Evolutionary conservation across 495 filamentous ascomycete species (phyloP), one percentile per base, ranked within the genome.

Genomic region (Daldinia concentrica): DNA sequence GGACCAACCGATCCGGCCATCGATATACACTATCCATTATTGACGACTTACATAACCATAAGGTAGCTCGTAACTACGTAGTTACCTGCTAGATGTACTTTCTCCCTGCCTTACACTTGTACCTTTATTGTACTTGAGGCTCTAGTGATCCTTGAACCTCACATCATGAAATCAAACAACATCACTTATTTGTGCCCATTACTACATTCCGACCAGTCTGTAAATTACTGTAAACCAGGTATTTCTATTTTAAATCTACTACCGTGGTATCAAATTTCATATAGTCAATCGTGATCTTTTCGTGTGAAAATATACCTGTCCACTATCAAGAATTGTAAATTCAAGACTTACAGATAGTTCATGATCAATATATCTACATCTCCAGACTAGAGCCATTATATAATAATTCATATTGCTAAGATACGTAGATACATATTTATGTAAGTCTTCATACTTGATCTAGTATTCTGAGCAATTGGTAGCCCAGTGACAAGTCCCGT

Each of bases 81-180:
- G 15, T 24, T 59, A 41, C 37, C n/a, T 43, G 6, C 14, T 15
- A 45, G 17, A 29, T 45, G 36, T 30, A 29, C 12, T 22, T 43
- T 5, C 11, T 51, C 22, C 15, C 52, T 55, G 6, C 26, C 24
- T 45, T 58, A 54, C 36, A 36, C n/a, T 45, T 36, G 57, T 64
- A 55, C 45, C 65, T 24, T 48, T 37, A 17, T 54, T 36, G 57
- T 59, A 55, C 36, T 39, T 71, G 68, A 66, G 68, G 68, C 68
- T 71, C 68, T 62, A 36, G 4, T n/a, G n/a, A 65, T 60, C 67
- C 67, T 48, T 70, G 61, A 65, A 70, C 67, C 67, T 70, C 67
- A 70, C 17, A 39, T 52, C 30, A 41, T 36, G 37, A 62, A 50
- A 36, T 36, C 29, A 36, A 57, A 12, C 17, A 57, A 24, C 30